These are phyloP conservation scores for Orbilia ellipsospora DNA, from an alignment of 2,329 filamentous ascomycete genomes.

Conservation along the genomic window DNA sequence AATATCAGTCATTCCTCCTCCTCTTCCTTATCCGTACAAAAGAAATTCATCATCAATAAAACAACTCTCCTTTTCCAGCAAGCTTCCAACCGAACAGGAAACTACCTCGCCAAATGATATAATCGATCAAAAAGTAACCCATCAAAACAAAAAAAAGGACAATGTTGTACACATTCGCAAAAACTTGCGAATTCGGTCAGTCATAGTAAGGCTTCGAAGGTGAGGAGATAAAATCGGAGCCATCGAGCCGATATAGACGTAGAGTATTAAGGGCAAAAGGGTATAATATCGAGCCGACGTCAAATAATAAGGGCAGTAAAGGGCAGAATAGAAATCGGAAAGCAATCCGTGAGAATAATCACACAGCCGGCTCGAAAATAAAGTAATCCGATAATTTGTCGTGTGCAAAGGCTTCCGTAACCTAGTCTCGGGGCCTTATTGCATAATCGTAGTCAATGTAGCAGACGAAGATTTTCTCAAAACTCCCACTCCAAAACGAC, in stretches of 20 bases:
- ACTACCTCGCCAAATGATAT: too few relatives aligned
- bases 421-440: not conserved
- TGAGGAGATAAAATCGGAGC: not conserved
- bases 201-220: not conserved
- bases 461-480: not conserved
- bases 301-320: not conserved
- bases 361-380: not conserved
- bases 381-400: conserved; percentile 21
- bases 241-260: too few relatives aligned
- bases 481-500: conserved; percentile 47
- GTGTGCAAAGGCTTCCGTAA: conserved; percentile 4
- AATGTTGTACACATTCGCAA: conserved; percentile 25
- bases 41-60: conserved; percentile 43
- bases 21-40: conserved; percentile 22
- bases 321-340: not conserved
- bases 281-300: conserved; percentile 18
- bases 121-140: conserved; percentile 13
- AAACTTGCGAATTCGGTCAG: not conserved
- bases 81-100: not conserved
- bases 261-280: not conserved
- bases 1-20: not conserved
- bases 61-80: not conserved
- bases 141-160: conserved; percentile 1
- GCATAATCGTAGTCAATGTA: not conserved
- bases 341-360: too few relatives aligned